phyloP scores from a whole-genome alignment of 2,329 filamentous ascomycete genomes.

The Septoria petroselini region DNA sequence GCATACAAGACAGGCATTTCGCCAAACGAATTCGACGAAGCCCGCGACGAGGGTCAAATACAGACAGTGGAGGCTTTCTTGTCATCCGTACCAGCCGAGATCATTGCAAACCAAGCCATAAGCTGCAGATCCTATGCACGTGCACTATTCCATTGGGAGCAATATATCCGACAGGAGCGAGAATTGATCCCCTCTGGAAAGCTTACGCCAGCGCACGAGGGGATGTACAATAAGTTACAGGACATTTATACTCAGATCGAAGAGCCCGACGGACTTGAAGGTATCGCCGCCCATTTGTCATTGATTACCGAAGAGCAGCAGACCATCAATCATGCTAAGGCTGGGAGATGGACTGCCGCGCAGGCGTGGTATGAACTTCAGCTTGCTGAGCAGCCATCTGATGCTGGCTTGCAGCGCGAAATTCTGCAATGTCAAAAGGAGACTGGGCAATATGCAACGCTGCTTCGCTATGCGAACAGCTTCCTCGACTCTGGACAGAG shows the following conservation, averaged over 20 bases:
- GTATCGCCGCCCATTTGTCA: slow-evolving; percentile 82
- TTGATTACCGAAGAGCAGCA: slow-evolving; percentile 91
- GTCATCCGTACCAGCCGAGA: slow-evolving; percentile 63
- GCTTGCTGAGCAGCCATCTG: slow-evolving; percentile 72
- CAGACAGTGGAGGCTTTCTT: slow-evolving; percentile 71
- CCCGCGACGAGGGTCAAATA: slow-evolving; percentile 53
- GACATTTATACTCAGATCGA: slow-evolving; percentile 97
- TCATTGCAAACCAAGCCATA: slow-evolving; percentile 80
- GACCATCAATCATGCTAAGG: slow-evolving; percentile 86
- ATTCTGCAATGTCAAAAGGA: slow-evolving; percentile 86
- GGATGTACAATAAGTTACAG: slow-evolving; percentile 65
- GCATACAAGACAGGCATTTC: slow-evolving; percentile 46
- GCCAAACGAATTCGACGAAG: slow-evolving; percentile 50
- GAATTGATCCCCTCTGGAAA: slow-evolving; percentile 42
- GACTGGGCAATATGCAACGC: slow-evolving; percentile 74
- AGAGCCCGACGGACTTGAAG: slow-evolving; percentile 93
- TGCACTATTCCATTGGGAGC: slow-evolving; percentile 91
- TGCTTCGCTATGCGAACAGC: slow-evolving; percentile 81
- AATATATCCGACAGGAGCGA: slow-evolving; percentile 66
- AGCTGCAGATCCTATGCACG: slow-evolving; percentile 91
- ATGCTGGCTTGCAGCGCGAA: slow-evolving; percentile 75
- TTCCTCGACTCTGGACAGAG: slow-evolving; percentile 46
- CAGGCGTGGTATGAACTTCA: slow-evolving; percentile 98
- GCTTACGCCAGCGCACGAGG: slow-evolving; percentile 42
- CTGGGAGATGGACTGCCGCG: slow-evolving; percentile 87